phyloP scores from a whole-genome alignment of 192 early-diverging fungal species.

The Spizellomyces punctatus region DNA sequence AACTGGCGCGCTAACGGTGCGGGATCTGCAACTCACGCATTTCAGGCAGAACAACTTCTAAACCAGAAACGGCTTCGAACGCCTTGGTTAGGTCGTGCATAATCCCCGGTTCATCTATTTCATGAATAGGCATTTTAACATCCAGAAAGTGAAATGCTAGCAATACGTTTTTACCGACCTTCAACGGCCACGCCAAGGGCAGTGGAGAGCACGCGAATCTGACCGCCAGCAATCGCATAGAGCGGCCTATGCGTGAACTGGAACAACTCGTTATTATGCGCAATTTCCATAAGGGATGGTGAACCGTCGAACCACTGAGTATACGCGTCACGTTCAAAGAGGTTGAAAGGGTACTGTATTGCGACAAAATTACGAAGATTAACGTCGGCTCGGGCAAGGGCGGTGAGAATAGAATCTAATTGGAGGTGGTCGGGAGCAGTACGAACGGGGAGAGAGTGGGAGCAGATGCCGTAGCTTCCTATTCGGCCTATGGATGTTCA shows the following conservation, averaged over 20 bases:
- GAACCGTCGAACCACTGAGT: slow-evolving; percentile 26
- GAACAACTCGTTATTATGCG: slow-evolving; percentile 42
- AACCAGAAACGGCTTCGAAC: slow-evolving; percentile 50
- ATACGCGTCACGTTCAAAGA: slow-evolving; percentile 70
- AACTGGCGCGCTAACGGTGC: not conserved
- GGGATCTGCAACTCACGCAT: slow-evolving; percentile 35
- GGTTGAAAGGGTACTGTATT: slow-evolving; percentile 72
- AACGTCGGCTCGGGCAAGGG: slow-evolving; percentile 27
- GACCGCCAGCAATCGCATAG: slow-evolving; percentile 61
- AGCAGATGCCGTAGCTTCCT: slow-evolving; percentile 68
- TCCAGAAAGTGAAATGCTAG: slow-evolving; percentile 8
- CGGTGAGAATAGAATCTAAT: slow-evolving; percentile 44
- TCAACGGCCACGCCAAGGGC: slow-evolving; percentile 11
- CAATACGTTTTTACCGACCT: not conserved
- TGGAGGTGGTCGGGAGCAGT: slow-evolving; percentile 65
- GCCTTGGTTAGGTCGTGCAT: slow-evolving; percentile 32
- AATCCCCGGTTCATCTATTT: slow-evolving; percentile 27
- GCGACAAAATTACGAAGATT: slow-evolving; percentile 58
- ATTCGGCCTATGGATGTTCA: slow-evolving; percentile 44
- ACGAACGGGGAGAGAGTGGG: slow-evolving; percentile 63
- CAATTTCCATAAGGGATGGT: slow-evolving; percentile 27
- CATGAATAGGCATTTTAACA: slow-evolving; percentile 4
- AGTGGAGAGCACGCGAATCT: slow-evolving; percentile 33
- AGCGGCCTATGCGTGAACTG: slow-evolving; percentile 74
- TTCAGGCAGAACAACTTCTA: slow-evolving; percentile 54